Base-by-base conservation (phyloP, 2,329 filamentous ascomycete genomes). In the Basipetospora chlamydospora region DNA sequence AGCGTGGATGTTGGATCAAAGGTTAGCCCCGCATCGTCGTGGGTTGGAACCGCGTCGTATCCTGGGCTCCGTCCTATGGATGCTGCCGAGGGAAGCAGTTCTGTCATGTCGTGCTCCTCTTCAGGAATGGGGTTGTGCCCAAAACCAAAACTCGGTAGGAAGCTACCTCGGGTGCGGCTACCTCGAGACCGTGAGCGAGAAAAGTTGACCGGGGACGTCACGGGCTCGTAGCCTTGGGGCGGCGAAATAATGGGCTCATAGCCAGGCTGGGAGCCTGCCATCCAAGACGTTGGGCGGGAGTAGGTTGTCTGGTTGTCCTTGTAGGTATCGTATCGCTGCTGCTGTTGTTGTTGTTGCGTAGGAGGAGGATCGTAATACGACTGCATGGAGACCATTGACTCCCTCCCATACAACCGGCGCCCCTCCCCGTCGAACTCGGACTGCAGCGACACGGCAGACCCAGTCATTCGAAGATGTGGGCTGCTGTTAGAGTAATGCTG, bases 1-100 rank as follows among this genome's bases (percentile, higher is more conserved):
- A 65, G 49, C 5, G 57, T 58, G 25, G 59, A 59, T 7, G 60
- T 60, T 12, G 70, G 41, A 41, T 73, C 66, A 39, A 69, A 61
- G 11, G 35, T 21, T 9, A 31, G 15, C 10, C 44, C 37, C 28
- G 45, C 44, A 0, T 46, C 44, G 2, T 52, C 53, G 7, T 59
- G 50, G 12, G 53, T 48, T 2, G 44, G 36, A 11, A 55, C 52
- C 7, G 51, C 48, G 10, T 50, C 49, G 22, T 59, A 56, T 2
- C 50, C 47, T 10, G 49, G 48, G 6, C 49, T 47, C 17, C 49
- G 54, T 22, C 49, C 58, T 42, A 66, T 56, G 2, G 63, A 56
- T 3, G 59, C 57, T 4, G 62, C 61, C 4, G 55, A 47, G 4
- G 43, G 43, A 9, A 67, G 52, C 3, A 69, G 53, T 23, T 6